Base-by-base conservation (phyloP, 768 basidiomycete genomes). In the Pleurotus eryngii region DNA sequence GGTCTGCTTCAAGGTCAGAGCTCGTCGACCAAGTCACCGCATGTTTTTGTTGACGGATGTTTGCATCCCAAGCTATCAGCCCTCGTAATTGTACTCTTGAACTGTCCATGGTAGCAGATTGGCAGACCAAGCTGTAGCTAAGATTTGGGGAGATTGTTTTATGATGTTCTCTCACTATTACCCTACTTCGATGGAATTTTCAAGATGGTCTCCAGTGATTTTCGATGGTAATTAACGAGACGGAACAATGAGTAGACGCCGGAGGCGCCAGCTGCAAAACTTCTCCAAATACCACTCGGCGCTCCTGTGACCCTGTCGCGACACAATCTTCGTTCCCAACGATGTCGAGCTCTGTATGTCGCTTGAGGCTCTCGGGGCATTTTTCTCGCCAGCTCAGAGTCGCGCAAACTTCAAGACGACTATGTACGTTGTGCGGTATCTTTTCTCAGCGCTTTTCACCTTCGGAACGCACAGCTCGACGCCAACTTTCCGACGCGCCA, bases 1-100 rank as follows among this genome's bases (percentile, higher is more conserved):
- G 58, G 62, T 61, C 59, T 61, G 55, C 58, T 46, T 47, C 37
- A 59, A 59, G 58, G 63, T 60, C 55, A 59, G 56, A 57, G 55
- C 60, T 56, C 48, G 54, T 46, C 55, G 61, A 65, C 57, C 55
- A 60, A 65, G 67, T 65, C 65, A 67, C 73, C 74, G 69, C 75
- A 74, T 75, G 74, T 72, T 65, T 57, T 49, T 64, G 59, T 74
- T 75, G 69, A 64, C 59, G 17, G 57, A 67, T 77, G 67, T 75
- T 74, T 76, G 70, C 61, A 58, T 59, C 47, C 35, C 12, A 35
- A 15, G 49, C 49, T 35, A 50, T 50, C 37, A 35, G 30, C 30
- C 9, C 30, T 35, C 11, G 9, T 35, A 35, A 35, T 11, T 35
- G 30, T 35, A 8, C 30, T 35, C 30, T 9, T 7, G 3, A 24